These are phyloP conservation scores for Fusarium protoensiforme DNA, from an alignment of 2,329 filamentous ascomycete species.

Conservation along the genomic window DNA sequence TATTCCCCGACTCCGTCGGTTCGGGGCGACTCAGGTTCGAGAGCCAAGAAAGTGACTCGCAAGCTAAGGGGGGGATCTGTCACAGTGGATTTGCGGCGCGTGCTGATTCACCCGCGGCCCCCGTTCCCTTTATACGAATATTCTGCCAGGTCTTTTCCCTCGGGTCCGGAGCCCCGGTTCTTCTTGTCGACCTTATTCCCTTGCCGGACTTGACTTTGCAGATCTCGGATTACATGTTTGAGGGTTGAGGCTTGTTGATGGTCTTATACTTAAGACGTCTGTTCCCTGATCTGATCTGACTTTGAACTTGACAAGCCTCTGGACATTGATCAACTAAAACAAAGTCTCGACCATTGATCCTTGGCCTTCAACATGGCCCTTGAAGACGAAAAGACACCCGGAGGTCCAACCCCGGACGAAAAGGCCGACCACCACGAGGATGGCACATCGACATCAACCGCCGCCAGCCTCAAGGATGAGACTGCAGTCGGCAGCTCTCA, in stretches of 20 bases:
- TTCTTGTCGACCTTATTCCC: not conserved
- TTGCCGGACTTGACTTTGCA: not conserved
- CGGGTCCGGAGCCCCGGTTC: not conserved
- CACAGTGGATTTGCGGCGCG: not conserved
- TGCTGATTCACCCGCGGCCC: not conserved
- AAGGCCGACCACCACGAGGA: not conserved
- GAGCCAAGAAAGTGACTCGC: not conserved
- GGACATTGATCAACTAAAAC: not conserved
- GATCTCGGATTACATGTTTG: not conserved
- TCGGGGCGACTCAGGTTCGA: not conserved
- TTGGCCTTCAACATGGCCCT: not conserved
- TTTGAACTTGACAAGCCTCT: not conserved
- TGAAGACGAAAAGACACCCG: not conserved
- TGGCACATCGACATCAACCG: conserved; percentile 11
- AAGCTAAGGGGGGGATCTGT: not conserved
- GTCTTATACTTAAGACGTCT: not conserved
- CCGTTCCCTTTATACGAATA: not conserved
- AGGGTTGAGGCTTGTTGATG: not conserved
- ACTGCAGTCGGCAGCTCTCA: not conserved
- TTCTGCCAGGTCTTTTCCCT: not conserved
- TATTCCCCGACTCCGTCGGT: conserved; percentile 14
- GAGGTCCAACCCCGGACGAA: not conserved
- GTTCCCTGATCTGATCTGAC: not conserved
- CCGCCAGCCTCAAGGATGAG: not conserved
- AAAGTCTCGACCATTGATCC: not conserved